Conservation (phyloP, 805 yeast species). For the Candida argentea region DNA sequence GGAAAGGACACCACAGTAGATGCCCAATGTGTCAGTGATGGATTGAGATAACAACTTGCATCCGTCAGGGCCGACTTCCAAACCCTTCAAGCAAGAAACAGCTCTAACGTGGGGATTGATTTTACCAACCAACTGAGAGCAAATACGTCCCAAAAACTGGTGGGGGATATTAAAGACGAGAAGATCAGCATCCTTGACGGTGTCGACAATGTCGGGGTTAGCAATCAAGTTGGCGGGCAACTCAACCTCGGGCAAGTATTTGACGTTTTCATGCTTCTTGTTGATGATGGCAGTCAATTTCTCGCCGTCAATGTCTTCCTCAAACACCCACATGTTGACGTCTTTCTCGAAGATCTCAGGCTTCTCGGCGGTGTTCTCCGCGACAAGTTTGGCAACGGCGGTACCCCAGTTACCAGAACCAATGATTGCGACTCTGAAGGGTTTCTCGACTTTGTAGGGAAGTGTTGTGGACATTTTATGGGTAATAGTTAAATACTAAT, state of each 20-base stretch:
- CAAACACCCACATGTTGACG: conserved; percentile 96
- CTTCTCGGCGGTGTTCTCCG: conserved; percentile 73
- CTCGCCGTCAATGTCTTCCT: conserved; percentile 69
- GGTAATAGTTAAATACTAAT: neutral
- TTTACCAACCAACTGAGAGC: conserved; percentile 67
- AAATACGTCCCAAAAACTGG: conserved; percentile 78
- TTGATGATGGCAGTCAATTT: conserved; percentile 88
- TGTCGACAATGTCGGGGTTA: conserved; percentile 68
- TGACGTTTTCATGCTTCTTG: conserved; percentile 84
- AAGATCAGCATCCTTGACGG: conserved; percentile 76
- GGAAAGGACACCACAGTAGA: conserved; percentile 91
- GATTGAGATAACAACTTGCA: conserved; percentile 74
- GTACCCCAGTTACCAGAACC: conserved; percentile 99
- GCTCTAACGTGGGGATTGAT: conserved; percentile 69
- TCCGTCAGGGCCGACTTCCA: conserved; percentile 78
- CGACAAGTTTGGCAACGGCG: conserved; percentile 89
- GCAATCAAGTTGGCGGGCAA: conserved; percentile 85
- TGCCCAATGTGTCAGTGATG: conserved; percentile 70
- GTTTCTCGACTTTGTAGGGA: conserved; percentile 23
- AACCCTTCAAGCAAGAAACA: conserved; percentile 91
- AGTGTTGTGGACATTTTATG: conserved; percentile 13
- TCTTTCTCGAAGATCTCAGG: conserved; percentile 59
- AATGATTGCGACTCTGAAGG: conserved; percentile 36
- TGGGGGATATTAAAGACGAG: conserved; percentile 94
- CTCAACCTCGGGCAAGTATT: conserved; percentile 81